These are phyloP conservation scores for Hippophae gyantsensis DNA, from an alignment of 306 rosid genomes.

Conservation along the genomic window DNA sequence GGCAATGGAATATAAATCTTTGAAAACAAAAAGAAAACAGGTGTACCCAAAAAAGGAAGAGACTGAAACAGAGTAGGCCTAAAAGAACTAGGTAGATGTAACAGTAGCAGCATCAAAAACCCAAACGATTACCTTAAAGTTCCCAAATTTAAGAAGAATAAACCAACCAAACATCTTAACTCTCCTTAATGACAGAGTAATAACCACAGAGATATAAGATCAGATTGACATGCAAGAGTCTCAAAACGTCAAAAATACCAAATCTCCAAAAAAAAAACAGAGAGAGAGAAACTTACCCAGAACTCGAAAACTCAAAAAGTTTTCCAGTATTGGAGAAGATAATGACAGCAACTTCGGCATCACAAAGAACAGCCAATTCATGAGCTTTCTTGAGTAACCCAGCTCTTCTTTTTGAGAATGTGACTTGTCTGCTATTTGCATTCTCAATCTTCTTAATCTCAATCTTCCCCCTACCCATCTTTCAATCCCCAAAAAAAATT, in stretches of 20 bases:
- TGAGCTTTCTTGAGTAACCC: constrained; percentile 89
- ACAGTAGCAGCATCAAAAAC: too few relatives aligned
- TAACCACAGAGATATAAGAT: neutral
- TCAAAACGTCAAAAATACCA: neutral
- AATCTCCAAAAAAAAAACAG: neutral
- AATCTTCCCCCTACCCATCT: constrained; percentile 94
- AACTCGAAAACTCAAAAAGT: constrained; percentile 82
- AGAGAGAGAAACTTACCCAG: constrained; percentile 43
- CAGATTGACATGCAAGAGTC: constrained; percentile 26
- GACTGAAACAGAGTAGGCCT: too few relatives aligned
- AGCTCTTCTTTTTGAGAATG: constrained; percentile 83
- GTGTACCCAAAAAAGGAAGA: too few relatives aligned
- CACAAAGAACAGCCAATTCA: constrained; percentile 89
- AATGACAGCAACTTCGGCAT: constrained; percentile 97
- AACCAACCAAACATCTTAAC: too few relatives aligned
- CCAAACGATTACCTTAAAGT: too few relatives aligned
- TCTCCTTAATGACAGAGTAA: too few relatives aligned
- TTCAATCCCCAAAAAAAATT: neutral
- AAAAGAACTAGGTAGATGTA: too few relatives aligned
- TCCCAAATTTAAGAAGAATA: too few relatives aligned
- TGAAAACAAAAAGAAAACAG: too few relatives aligned
- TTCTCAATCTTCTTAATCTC: constrained; percentile 90
- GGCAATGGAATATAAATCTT: too few relatives aligned
- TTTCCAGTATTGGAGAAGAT: constrained; percentile 91
- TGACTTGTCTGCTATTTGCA: constrained; percentile 92